Evolutionary conservation across 176 grass and related monocot species (phyloP), one percentile per base, ranked within the genome.

Genomic region (Oryza punctata): DNA sequence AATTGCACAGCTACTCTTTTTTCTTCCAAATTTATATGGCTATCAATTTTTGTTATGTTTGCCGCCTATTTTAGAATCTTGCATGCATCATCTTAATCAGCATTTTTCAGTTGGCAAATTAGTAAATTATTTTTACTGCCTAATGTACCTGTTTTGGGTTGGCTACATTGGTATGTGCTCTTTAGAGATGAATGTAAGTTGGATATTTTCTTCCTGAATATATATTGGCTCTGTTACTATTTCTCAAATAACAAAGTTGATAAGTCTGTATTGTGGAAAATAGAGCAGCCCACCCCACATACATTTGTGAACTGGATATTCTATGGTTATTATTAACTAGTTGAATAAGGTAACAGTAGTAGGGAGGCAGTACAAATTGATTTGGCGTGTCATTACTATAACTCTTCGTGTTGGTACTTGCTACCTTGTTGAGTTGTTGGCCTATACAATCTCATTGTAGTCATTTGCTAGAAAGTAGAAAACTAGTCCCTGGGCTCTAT

Each of bases 191-290:
- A 67, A 35, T 21, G 13, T 5, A 46, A 68, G 21, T 76, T 40
- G 18, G 40, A 65, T 1, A 74, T 32, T 74, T 72, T 60, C 40
- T 38, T 68, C 32, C 21, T 76, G 13, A 40, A 10, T 19, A 40
- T 26, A 57, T 67, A 57, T 67, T 43, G 23, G 49, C 12, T 63
- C 43, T 24, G 54, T 33, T 45, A 24, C 63, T 52, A 84, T 84
- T 76, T 84, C 32, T 78, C 21, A 63, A 41, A 33, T 26, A 41
- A 76, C 21, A n/a, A 7, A 76, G 29, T 12, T 37, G 19, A 6
- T 66, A 76, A 28, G n/a, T 40, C 19, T 12, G 29, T 27, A 23
- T 35, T 1, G 23, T 50, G 21, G 33, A 82, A 47, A 57, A 57
- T 40, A 3, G n/a, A 54, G 29, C 70, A 26, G 45, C 23, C 26